Evolutionary conservation across 1,284 basidiomycete genomes (phyloP), one percentile per base, ranked within the genome.

Genomic region (Puccinia polysora): DNA sequence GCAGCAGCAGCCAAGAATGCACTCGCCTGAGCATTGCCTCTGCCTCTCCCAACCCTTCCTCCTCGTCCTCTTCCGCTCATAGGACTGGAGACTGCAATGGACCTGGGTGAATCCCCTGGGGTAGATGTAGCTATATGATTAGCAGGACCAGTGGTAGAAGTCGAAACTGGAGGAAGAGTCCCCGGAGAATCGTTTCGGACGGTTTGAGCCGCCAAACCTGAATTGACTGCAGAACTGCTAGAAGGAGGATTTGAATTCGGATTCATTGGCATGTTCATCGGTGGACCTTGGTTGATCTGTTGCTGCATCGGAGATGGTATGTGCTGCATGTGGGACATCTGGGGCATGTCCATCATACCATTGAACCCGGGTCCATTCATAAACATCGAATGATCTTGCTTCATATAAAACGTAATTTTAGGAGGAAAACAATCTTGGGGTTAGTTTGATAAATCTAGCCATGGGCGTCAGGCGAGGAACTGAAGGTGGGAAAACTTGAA

Each of bases 311-410:
- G 68, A 4, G 56, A n/a, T 38, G 56, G 45, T 12, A 71, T 63
- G 20, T 64, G 49, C 34, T 72, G 59, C 60, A 63, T 43, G 30
- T 72, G 69, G 18, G 58, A 49, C 59, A 72, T 72, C 23, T 63
- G 69, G 30, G 58, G 60, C 59, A 72, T 63, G 53, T 72, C 69
- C 60, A 72, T 63, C 60, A 72, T 72, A n/a, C 60, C 67, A 45
- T 70, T 70, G 28, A 50, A 70, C 10, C 32, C 47, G 10, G 55
- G 55, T 18, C 55, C 55, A 53, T 70, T 70, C 67, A 70, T 70
- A 36, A 59, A 70, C 67, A 70, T 70, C 47, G 43, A 32, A 64
- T 50, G 62, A 18, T 70, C 67, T 70, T 62, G 67, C 67, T 70
- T 59, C 18, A 47, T 36, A 59, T 15, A 28, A n/a, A 25, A 43